Percentiles rank a stretch among this genome's conserved stretches.
These are phyloP conservation scores for Eucalyptus sp. DNA, from an alignment of 345 rosid genomes.

Conservation along the genomic window DNA sequence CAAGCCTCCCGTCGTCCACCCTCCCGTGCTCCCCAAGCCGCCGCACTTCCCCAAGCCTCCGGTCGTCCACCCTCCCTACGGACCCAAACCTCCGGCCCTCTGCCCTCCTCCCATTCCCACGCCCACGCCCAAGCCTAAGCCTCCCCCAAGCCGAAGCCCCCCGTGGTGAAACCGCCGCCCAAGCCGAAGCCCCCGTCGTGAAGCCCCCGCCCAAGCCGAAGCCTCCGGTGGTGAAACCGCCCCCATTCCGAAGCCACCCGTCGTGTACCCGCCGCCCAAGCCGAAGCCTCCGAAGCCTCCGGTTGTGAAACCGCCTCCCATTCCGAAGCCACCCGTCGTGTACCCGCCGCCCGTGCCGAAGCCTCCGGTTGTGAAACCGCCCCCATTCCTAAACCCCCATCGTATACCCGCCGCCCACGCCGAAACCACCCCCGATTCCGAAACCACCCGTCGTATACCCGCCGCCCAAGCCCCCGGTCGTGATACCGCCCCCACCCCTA, in stretches of 20 bases:
- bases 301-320: neutral
- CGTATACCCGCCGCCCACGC: neutral
- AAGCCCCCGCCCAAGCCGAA: neutral
- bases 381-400: neutral
- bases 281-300: conserved; percentile 15
- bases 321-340: neutral
- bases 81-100: conserved; percentile 2
- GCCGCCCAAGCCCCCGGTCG: neutral
- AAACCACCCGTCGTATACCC: conserved; percentile 8
- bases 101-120: neutral
- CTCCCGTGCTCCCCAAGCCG: conserved; percentile 1
- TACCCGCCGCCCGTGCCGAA: neutral
- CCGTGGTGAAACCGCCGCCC: neutral
- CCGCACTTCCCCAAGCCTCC: neutral
- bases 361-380: neutral
- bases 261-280: neutral
- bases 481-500: no score
- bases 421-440: neutral
- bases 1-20: conserved; percentile 12
- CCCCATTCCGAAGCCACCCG: neutral
- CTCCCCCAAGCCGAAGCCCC: neutral
- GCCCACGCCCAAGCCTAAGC: neutral
- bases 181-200: neutral
- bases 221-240: conserved; percentile 2
- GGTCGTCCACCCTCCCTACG: neutral